phyloP scores from a whole-genome alignment of 2,329 filamentous ascomycete genomes.

The Verticillium tricorpus region DNA sequence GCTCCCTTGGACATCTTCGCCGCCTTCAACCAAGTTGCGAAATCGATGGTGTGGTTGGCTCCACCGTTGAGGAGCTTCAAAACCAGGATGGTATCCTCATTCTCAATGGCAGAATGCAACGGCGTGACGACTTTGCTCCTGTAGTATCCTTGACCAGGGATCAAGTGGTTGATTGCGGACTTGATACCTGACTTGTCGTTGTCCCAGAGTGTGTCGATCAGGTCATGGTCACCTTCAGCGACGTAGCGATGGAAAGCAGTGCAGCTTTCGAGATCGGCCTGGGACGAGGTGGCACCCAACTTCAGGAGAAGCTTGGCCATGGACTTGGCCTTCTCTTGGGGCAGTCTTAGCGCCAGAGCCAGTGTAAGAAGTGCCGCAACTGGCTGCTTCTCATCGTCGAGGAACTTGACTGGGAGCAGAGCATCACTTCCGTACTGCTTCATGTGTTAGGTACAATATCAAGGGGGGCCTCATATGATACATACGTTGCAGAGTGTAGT shows the following conservation, averaged over 20 bases:
- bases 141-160: conserved; percentile 31
- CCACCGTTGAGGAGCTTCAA: conserved; percentile 60
- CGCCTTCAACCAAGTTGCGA: conserved; percentile 59
- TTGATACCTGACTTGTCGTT: conserved; percentile 57
- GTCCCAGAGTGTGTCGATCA: conserved; percentile 46
- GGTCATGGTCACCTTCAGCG: conserved; percentile 38
- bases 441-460: conserved; percentile 6
- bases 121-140: conserved; percentile 36
- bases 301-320: conserved; percentile 63
- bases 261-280: conserved; percentile 61
- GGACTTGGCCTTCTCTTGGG: conserved; percentile 55
- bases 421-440: conserved; percentile 71
- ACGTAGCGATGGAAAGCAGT: conserved; percentile 66
- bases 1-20: conserved; percentile 40
- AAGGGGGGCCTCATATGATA: neutral
- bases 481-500: conserved; percentile 59
- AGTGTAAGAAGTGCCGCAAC: conserved; percentile 64
- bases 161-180: conserved; percentile 63
- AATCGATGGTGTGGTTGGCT: conserved; percentile 54
- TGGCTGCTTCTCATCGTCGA: conserved; percentile 42
- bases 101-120: conserved; percentile 54
- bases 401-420: conserved; percentile 67
- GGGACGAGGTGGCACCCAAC: conserved; percentile 67
- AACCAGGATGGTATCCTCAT: conserved; percentile 47
- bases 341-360: conserved; percentile 61